Base-by-base conservation (phyloP, 306 rosid species). In the Cucurbita argyrosperma region DNA sequence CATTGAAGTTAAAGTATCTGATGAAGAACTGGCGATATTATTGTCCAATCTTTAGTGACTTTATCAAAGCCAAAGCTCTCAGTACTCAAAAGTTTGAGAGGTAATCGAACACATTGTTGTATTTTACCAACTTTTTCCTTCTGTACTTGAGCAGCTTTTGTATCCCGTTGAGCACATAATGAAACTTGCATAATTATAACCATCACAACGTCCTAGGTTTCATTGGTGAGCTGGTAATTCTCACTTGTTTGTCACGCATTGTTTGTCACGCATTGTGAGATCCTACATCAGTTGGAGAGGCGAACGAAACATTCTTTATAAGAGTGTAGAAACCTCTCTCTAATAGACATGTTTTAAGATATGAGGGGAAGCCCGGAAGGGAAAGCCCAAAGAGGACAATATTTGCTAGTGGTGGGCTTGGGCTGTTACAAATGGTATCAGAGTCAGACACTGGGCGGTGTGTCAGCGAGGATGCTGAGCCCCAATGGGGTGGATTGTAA, bases 1-100 rank as follows among this genome's bases (percentile, higher is more conserved):
- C 79, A 12, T 74, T 35, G 97, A 93, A 80, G 92, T 84, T 65
- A 83, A 87, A 82, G 84, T 90, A 70, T 80, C 96, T 66, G 94
- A 90, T 58, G 90, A 90, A 72, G 86, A 90, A 75, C 82, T 93
- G 46, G 97, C 97, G 11, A 7, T 84, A 26, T 77, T 89, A 77
- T 87, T 93, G 39, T 85, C 89, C 83, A 85, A 80, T 58, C 80
- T 87, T 46, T 89, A 84, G 55, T 30, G n/a, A n/a, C 50, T 67
- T 21, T 56, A 38, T 73, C 18, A 7, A 60, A 60, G 54, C 58
- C 78, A 16, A 47, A 50, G 37, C 43, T 12, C 55, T 42, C 35
- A 46, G 14, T 15, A 30, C 39, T 58, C 9, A 18, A 35, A 35
- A 10, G 71, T 49, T 69, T 69, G 45, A 47, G 58, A 69, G 74